Conservation (phyloP, 768 basidiomycete genomes). For the Calocybe indica region DNA sequence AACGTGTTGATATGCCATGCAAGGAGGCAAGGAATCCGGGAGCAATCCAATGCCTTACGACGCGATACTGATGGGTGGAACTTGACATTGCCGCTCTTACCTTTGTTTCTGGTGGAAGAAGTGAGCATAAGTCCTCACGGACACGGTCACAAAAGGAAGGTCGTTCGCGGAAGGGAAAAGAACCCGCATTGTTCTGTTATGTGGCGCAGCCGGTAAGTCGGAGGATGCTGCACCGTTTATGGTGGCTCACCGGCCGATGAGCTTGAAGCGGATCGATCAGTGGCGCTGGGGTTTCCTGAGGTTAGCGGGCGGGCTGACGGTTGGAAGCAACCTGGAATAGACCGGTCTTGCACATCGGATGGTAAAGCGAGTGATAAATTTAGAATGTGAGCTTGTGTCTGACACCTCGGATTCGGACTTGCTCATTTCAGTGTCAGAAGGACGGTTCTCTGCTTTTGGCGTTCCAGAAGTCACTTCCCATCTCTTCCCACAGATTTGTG, state of each 20-base stretch:
- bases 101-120: slow-evolving; percentile 29
- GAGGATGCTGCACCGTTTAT: background rate
- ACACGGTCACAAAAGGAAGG: slow-evolving; percentile 34
- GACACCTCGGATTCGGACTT: no score
- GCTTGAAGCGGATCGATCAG: background rate
- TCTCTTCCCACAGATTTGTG: no score
- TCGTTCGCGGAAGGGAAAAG: slow-evolving; percentile 15
- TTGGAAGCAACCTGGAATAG: no score
- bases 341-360: no score
- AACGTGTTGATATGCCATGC: slow-evolving; percentile 31
- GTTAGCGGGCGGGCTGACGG: no score
- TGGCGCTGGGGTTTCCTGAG: no score
- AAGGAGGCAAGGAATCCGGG: slow-evolving; percentile 33
- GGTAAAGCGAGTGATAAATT: no score
- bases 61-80: background rate
- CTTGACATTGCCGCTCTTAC: slow-evolving; percentile 8
- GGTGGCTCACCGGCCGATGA: background rate
- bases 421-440: no score
- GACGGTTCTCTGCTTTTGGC: no score
- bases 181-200: slow-evolving; percentile 21
- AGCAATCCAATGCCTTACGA: slow-evolving; percentile 27
- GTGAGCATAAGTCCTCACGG: slow-evolving; percentile 41
- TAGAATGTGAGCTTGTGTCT: no score
- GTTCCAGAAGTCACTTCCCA: no score
- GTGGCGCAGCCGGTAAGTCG: slow-evolving; percentile 15